Evolutionary conservation across 257 asterid genomes (phyloP).

Genomic region (Lithospermum erythrorhizon): DNA sequence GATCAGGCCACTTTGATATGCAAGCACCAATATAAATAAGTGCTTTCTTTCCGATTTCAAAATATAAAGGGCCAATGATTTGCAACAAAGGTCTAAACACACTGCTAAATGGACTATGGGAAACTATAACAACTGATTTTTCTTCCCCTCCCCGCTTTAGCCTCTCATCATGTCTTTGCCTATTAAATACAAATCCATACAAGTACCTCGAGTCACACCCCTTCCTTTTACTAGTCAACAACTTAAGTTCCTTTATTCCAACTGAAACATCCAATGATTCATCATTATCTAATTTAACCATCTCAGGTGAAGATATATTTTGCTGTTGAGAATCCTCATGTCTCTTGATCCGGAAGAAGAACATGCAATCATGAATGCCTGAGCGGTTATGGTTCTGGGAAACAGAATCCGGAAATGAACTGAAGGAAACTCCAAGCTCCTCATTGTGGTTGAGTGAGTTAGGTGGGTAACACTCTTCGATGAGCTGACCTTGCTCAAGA

Average conservation of each 20-base stretch:
- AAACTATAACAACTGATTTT: constrained; percentile 86
- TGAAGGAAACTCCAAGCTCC: constrained; percentile 91
- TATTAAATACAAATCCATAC: constrained; percentile 89
- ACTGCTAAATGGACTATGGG: constrained; percentile 72
- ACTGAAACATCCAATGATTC: constrained; percentile 19
- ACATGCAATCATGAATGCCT: constrained; percentile 85
- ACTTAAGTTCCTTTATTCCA: constrained; percentile 17
- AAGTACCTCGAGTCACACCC: constrained; percentile 43
- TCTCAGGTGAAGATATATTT: constrained; percentile 34
- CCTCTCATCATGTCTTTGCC: constrained; percentile 95
- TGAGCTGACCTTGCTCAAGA: constrained; percentile 94
- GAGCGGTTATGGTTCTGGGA: constrained; percentile 89
- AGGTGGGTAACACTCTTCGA: constrained; percentile 91
- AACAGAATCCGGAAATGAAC: constrained; percentile 95
- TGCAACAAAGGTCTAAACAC: constrained; percentile 92
- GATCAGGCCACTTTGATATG: constrained; percentile 82
- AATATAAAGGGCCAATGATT: constrained; percentile 92
- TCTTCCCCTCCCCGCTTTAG: constrained; percentile 97
- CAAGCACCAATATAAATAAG: constrained; percentile 67
- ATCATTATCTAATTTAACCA: constrained; percentile 39
- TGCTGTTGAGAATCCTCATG: constrained; percentile 28
- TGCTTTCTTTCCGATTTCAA: constrained; percentile 89
- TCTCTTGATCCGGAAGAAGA: constrained; percentile 76
- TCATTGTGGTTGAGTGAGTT: constrained; percentile 69
- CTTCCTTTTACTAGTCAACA: constrained; percentile 21